Conservation (phyloP, 2,329 filamentous ascomycete species). For the Pseudomassariella vexata region DNA sequence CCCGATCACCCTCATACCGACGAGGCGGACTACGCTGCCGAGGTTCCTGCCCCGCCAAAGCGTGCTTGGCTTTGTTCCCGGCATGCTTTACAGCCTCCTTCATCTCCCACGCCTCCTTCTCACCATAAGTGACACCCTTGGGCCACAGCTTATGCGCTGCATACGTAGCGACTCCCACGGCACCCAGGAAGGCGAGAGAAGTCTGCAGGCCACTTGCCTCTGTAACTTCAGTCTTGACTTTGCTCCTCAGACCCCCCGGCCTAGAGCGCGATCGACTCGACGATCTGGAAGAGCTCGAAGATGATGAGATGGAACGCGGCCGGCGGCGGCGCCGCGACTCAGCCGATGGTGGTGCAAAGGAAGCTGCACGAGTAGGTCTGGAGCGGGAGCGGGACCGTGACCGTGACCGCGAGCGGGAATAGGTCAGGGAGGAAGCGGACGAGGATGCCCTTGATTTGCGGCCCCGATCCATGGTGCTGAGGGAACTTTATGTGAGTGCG, state of each 20-base stretch:
- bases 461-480: not conserved
- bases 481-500: too few relatives aligned
- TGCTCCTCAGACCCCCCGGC: conserved; percentile 26
- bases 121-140: conserved; percentile 29
- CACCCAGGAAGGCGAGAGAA: conserved; percentile 31
- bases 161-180: conserved; percentile 29
- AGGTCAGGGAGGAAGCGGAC: conserved; percentile 1
- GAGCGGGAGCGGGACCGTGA: conserved; percentile 3
- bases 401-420: conserved; percentile 5
- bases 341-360: conserved; percentile 2
- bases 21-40: not conserved
- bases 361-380: not conserved
- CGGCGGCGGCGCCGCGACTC: not conserved
- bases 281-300: conserved; percentile 5
- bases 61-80: conserved; percentile 2
- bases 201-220: conserved; percentile 20
- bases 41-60: not conserved
- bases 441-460: conserved; percentile 1
- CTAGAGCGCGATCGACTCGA: conserved; percentile 2
- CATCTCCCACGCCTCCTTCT: conserved; percentile 30
- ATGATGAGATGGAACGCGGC: conserved; percentile 3
- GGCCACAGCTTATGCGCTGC: conserved; percentile 32
- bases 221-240: conserved; percentile 12
- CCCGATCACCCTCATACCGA: not conserved
- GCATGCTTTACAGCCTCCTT: conserved; percentile 10